Conservation (phyloP, 768 basidiomycete genomes). For the Tulasnella sp. region DNA sequence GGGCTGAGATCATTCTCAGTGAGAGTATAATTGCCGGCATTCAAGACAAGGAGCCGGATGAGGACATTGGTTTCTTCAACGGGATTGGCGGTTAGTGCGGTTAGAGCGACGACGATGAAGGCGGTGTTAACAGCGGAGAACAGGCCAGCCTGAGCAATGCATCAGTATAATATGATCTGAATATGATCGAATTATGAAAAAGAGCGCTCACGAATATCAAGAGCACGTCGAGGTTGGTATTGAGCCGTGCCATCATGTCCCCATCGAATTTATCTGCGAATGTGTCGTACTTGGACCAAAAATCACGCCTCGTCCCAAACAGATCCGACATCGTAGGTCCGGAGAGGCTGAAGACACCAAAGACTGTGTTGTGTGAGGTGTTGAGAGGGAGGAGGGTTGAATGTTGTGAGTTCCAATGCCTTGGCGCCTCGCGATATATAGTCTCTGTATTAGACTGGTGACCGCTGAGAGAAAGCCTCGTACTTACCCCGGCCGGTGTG, state of each 20-base stretch:
- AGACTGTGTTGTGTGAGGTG: too few species aligned
- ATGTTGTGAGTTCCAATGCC: too few species aligned
- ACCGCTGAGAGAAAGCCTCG: too few species aligned
- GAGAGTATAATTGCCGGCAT: neutral
- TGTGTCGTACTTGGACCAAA: neutral
- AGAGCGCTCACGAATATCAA: neutral
- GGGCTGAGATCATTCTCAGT: neutral
- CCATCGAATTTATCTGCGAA: neutral
- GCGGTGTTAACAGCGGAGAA: slow-evolving; percentile 3
- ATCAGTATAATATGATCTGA: too few species aligned
- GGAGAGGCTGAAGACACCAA: too few species aligned
- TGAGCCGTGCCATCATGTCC: neutral
- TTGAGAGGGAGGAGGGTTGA: too few species aligned
- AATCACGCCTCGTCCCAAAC: too few species aligned
- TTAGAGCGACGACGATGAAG: neutral
- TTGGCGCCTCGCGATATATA: too few species aligned
- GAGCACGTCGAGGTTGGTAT: neutral
- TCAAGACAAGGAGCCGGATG: neutral
- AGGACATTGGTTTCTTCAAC: neutral
- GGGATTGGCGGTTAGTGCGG: neutral
- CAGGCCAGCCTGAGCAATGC: neutral
- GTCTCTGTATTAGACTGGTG: too few species aligned
- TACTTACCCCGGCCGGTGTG: too few species aligned
- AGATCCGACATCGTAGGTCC: too few species aligned
- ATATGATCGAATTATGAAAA: neutral